Evolutionary conservation across 495 filamentous ascomycete species (phyloP).

Genomic region (Aspergillus bridgeri): DNA sequence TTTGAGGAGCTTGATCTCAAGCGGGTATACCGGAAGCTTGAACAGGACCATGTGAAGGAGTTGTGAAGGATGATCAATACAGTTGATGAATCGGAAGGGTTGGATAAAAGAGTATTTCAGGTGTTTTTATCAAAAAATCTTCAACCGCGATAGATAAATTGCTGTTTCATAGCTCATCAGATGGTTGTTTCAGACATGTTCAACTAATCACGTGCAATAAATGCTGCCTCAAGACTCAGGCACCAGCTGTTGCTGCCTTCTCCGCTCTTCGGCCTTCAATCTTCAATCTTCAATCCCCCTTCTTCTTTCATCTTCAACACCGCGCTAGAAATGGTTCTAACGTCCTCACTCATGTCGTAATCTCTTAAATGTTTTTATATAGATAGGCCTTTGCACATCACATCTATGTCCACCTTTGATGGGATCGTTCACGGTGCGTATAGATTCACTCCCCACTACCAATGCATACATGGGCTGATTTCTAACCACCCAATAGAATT

Average conservation of each 20-base stretch:
- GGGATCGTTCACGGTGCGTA: slow-evolving; percentile 58
- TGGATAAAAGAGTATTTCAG: slow-evolving; percentile 70
- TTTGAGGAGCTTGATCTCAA: neutral
- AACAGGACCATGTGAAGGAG: slow-evolving; percentile 66
- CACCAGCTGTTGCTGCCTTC: neutral
- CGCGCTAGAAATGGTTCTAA: neutral
- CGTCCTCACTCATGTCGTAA: neutral
- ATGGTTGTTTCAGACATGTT: too few species aligned
- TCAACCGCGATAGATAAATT: neutral
- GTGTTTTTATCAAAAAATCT: neutral
- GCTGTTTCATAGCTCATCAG: too few species aligned
- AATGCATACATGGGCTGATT: slow-evolving; percentile 2
- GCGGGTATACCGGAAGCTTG: slow-evolving; percentile 43
- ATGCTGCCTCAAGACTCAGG: neutral
- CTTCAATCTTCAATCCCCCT: neutral
- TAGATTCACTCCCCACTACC: slow-evolving; percentile 5
- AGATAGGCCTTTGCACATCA: neutral
- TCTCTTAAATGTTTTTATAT: neutral
- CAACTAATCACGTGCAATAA: too few species aligned
- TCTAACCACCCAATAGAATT: slow-evolving; percentile 33
- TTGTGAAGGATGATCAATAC: slow-evolving; percentile 61
- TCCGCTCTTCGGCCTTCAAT: neutral
- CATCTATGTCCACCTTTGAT: slow-evolving; percentile 74
- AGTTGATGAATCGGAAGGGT: slow-evolving; percentile 71
- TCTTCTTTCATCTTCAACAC: neutral